Evolutionary conservation across 495 filamentous ascomycete genomes (phyloP).

Genomic region (Stereocaulon alpinum): DNA sequence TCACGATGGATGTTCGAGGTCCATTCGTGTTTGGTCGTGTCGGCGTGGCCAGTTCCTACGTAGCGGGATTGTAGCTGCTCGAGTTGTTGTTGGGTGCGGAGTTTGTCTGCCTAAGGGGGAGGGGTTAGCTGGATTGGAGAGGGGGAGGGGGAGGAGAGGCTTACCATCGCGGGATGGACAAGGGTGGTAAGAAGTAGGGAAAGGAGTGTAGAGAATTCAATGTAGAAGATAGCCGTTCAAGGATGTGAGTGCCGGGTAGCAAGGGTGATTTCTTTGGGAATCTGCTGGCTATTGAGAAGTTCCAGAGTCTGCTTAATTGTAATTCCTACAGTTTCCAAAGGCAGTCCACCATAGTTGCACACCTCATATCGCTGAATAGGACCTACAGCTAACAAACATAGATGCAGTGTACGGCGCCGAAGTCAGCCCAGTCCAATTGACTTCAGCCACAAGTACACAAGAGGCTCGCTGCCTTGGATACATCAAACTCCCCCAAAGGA

Average conservation of each 20-base stretch:
- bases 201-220: too few species aligned
- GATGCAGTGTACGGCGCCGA: too few species aligned
- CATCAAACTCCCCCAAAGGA: background rate
- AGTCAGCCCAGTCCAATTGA: too few species aligned
- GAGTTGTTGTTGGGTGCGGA: constrained; percentile 93
- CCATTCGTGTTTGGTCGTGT: constrained; percentile 97
- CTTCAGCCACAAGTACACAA: too few species aligned
- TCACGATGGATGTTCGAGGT: constrained; percentile 82
- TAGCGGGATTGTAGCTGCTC: constrained; percentile 90
- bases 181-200: background rate
- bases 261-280: background rate
- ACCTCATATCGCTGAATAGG: too few species aligned
- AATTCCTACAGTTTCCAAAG: too few species aligned
- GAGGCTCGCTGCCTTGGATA: too few species aligned
- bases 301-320: background rate
- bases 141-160: background rate
- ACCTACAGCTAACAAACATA: too few species aligned
- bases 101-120: constrained; percentile 69
- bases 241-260: background rate
- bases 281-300: too few species aligned
- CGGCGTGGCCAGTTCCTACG: constrained; percentile 93
- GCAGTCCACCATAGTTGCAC: too few species aligned
- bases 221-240: background rate
- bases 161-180: background rate
- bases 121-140: background rate